phyloP scores from a whole-genome alignment of 768 basidiomycete genomes.

The Suillus subaureus region DNA sequence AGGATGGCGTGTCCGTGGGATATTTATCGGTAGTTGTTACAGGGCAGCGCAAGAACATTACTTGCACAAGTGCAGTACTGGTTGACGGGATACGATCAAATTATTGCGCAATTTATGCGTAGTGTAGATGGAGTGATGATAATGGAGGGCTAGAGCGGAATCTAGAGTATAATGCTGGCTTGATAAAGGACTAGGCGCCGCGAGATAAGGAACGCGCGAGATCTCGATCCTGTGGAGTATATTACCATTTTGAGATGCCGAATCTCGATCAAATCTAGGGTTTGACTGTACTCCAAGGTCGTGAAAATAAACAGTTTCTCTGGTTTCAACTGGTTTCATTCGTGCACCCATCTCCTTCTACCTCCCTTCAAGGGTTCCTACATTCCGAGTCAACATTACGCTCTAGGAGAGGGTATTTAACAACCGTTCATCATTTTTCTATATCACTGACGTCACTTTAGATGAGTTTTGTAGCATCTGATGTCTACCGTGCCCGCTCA shows the following conservation, averaged over 20 bases:
- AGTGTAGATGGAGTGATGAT: neutral
- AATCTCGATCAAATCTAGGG: slow-evolving; percentile 7
- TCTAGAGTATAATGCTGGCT: neutral
- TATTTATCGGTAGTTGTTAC: neutral
- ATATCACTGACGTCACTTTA: slow-evolving; percentile 9
- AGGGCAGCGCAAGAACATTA: neutral
- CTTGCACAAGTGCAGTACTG: too few relatives aligned
- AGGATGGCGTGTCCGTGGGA: neutral
- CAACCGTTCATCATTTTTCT: neutral
- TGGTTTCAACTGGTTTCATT: neutral
- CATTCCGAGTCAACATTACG: neutral
- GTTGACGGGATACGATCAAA: neutral
- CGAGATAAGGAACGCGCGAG: slow-evolving; percentile 23
- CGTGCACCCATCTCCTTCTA: neutral
- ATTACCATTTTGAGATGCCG: slow-evolving; percentile 7
- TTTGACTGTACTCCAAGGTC: neutral
- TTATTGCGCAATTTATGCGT: neutral
- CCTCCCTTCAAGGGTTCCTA: neutral
- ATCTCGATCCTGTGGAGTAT: slow-evolving; percentile 20
- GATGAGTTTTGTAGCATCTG: slow-evolving; percentile 19
- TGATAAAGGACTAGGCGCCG: neutral
- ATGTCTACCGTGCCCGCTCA: slow-evolving; percentile 15
- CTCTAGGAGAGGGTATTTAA: neutral
- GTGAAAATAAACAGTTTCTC: slow-evolving; percentile 1
- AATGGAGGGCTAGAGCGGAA: neutral